A percentile compares a stretch with the other conserved stretches of the same genome.
These are phyloP conservation scores for Sarocladium brachiariae DNA, from an alignment of 2,329 filamentous ascomycete species.

Conservation along the genomic window DNA sequence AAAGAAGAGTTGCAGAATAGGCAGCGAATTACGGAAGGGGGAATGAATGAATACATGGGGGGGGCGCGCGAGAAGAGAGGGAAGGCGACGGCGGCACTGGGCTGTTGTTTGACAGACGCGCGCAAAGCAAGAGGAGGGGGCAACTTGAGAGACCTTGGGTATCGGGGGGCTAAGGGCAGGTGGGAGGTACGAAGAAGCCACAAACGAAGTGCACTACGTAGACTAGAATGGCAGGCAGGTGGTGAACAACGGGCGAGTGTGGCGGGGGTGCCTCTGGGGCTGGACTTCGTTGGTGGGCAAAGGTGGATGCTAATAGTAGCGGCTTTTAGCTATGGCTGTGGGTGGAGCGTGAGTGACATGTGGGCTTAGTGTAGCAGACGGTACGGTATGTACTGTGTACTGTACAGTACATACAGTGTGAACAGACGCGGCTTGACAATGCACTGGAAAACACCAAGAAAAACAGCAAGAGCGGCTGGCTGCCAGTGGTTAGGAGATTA, in stretches of 20 bases:
- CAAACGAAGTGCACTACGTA: not conserved
- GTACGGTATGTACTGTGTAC: no score
- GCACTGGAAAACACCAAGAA: no score
- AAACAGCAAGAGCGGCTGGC: not conserved
- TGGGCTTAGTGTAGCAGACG: no score
- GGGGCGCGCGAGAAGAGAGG: not conserved
- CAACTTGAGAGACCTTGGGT: no score
- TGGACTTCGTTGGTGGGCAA: not conserved
- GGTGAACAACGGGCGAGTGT: slow-evolving; percentile 4
- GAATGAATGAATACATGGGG: no score
- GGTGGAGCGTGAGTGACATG: not conserved
- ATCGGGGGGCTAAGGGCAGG: no score
- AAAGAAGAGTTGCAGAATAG: slow-evolving; percentile 3
- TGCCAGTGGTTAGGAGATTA: slow-evolving; percentile 7
- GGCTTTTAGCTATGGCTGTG: not conserved
- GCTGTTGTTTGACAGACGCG: slow-evolving; percentile 1
- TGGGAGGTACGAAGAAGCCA: not conserved
- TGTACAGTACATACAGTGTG: not conserved
- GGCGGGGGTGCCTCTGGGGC: not conserved
- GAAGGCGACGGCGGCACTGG: not conserved
- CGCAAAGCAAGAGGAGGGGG: not conserved
- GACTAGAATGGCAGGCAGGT: not conserved
- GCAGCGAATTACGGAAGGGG: not conserved
- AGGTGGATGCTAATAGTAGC: not conserved
- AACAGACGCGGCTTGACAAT: no score